Evolutionary conservation across 805 yeast genomes (phyloP), one percentile per base, ranked within the genome.

Genomic region (Teunomyces panamensis): DNA sequence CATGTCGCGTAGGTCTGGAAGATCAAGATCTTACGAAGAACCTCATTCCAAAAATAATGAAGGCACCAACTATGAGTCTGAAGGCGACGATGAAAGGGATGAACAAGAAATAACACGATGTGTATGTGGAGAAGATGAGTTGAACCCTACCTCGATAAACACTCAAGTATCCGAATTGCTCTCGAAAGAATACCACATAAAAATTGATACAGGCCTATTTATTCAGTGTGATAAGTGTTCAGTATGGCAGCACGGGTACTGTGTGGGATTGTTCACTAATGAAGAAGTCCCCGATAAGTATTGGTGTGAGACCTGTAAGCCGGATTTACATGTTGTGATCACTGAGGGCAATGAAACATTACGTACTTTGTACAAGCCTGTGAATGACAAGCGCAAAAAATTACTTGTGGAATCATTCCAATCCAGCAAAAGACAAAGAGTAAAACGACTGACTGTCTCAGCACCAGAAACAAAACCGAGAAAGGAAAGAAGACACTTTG

Each of bases 241-340:
- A 14, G 96, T 86, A 6, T 92, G 99, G 99, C 99, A 92, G 66
- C 99, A 92, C 64, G 98, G 97, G 1, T 89, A 76, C 68, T 92
- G 99, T 72, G 97, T 92, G 32, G 96, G 97, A 0, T 81, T 92
- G 49, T 74, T 75, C 46, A 82, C 80, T 44, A 89, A 84, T 51
- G 81, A 79, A 10, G 84, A 80, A 43, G 88, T 89, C 1, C 97
- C 97, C 3, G 97, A 92, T 48, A 88, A 88, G 65, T 92, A 94
- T 67, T 89, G 91, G 88, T 92, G 99, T 74, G 99, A 92, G 64
- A 67, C 70, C 54, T 92, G 99, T 70, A 81, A 84, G 53, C 97
- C 97, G 0, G 91, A 87, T 28, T 68, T 87, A 42, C 99, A 92
- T 63, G 66, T 78, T 3, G 53, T 74, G 45, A 69, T 85, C 14